Percentiles rank a stretch among this genome's conserved stretches.
Evolutionary conservation across 768 basidiomycete species (phyloP).

Genomic region (Hericium coralloides): DNA sequence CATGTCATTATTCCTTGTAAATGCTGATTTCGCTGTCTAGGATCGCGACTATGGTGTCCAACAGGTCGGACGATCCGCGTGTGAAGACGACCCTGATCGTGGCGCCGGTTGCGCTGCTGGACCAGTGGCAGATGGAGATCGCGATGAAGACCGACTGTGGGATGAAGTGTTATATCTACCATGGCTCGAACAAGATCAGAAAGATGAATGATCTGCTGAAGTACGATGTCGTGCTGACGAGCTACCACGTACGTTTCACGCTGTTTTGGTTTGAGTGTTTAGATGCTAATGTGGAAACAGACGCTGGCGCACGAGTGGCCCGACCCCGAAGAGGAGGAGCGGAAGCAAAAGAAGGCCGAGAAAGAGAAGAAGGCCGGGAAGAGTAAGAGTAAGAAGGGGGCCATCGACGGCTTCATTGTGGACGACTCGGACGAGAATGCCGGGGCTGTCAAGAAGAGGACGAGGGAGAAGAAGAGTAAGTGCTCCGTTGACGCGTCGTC

Average conservation of each 20-base stretch:
- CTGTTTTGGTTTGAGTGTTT: background rate
- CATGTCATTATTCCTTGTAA: background rate
- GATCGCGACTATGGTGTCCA: slow-evolving; percentile 51
- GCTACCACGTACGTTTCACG: slow-evolving; percentile 29
- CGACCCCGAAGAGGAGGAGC: slow-evolving; percentile 29
- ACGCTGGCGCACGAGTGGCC: slow-evolving; percentile 54
- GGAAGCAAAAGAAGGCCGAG: slow-evolving; percentile 29
- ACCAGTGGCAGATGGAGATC: slow-evolving; percentile 58
- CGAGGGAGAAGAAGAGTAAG: slow-evolving; percentile 28
- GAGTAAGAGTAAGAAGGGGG: slow-evolving; percentile 8
- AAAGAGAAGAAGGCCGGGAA: slow-evolving; percentile 15
- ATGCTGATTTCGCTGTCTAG: background rate
- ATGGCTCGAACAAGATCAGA: slow-evolving; percentile 43
- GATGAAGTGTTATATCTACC: slow-evolving; percentile 51
- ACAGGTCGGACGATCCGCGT: slow-evolving; percentile 37
- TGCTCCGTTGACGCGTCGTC: background rate
- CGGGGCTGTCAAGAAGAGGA: slow-evolving; percentile 26
- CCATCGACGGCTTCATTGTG: slow-evolving; percentile 18
- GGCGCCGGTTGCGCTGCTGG: slow-evolving; percentile 54
- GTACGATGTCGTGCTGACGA: slow-evolving; percentile 24
- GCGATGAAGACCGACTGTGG: slow-evolving; percentile 44
- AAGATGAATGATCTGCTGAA: slow-evolving; percentile 36
- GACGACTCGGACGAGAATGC: slow-evolving; percentile 16
- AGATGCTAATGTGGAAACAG: slow-evolving; percentile 19
- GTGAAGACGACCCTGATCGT: slow-evolving; percentile 62